A percentile compares a stretch with the other conserved stretches of the same genome.
Conservation (phyloP, 352 stramenopile genomes). For the Achlya hypogyna region DNA sequence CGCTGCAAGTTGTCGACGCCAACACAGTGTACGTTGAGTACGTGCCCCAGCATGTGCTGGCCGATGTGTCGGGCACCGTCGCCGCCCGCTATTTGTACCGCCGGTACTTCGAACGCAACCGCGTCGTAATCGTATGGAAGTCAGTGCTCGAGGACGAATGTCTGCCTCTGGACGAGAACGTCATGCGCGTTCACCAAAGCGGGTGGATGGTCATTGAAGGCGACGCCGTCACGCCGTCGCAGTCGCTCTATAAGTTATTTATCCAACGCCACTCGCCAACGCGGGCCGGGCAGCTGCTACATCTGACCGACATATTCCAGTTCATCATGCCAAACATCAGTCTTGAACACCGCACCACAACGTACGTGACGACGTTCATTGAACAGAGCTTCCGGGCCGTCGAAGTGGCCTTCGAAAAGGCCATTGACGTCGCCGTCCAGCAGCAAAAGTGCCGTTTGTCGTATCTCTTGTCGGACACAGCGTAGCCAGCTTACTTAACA, state of each 20-base stretch:
- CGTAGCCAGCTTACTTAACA: neutral
- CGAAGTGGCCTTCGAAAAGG: conserved; percentile 20
- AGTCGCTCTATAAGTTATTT: conserved; percentile 10
- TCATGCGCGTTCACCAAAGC: conserved; percentile 12
- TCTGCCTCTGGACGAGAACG: neutral
- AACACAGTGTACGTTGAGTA: conserved; percentile 16
- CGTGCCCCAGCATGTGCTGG: conserved; percentile 8
- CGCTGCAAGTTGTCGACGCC: conserved; percentile 6
- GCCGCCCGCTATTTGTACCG: conserved; percentile 2
- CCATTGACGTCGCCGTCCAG: conserved; percentile 13
- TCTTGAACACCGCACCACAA: conserved; percentile 15
- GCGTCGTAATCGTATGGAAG: conserved; percentile 20
- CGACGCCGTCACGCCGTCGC: neutral
- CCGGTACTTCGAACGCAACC: neutral
- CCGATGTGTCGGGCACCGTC: conserved; percentile 11
- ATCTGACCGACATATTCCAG: conserved; percentile 11
- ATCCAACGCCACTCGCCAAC: conserved; percentile 11
- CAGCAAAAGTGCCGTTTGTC: conserved; percentile 8
- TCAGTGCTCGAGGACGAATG: conserved; percentile 17
- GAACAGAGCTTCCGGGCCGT: conserved; percentile 14
- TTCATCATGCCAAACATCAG: conserved; percentile 17
- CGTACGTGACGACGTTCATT: conserved; percentile 17
- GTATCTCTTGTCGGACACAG: conserved; percentile 6
- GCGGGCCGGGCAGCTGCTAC: conserved; percentile 6
- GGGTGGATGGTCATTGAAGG: conserved; percentile 19